phyloP scores from a whole-genome alignment of 345 rosid genomes.

The Populus davidiana region DNA sequence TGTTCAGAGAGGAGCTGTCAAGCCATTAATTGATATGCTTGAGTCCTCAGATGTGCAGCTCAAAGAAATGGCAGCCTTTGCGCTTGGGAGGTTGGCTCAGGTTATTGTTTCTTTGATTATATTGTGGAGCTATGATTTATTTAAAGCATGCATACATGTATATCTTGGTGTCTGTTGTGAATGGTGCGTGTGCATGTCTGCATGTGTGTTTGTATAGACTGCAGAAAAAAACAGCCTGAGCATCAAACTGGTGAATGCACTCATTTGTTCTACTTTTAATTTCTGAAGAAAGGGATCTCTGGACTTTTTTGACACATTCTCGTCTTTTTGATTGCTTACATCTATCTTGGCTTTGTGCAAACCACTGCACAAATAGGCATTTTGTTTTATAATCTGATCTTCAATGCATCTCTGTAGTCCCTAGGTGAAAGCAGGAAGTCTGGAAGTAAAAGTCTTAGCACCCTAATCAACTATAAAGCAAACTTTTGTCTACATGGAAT shows the following conservation, averaged over 20 bases:
- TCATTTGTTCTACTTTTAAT: background rate
- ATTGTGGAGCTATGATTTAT: background rate
- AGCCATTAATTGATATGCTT: conserved; percentile 72
- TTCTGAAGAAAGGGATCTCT: background rate
- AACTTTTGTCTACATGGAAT: background rate
- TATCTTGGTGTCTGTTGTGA: background rate
- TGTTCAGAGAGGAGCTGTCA: conserved; percentile 71
- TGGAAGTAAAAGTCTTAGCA: background rate
- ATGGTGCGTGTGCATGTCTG: background rate
- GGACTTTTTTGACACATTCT: background rate
- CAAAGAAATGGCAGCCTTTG: conserved; percentile 77
- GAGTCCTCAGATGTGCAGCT: conserved; percentile 56
- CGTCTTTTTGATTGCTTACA: background rate
- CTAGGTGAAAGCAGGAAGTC: background rate
- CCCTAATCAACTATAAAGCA: background rate
- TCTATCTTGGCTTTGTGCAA: background rate
- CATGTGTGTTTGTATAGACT: background rate
- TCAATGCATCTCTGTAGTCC: background rate
- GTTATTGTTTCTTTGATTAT: conserved; percentile 27
- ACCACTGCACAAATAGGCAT: background rate
- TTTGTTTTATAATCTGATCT: background rate
- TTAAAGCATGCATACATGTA: background rate
- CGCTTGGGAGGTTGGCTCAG: conserved; percentile 84
- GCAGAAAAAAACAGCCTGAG: background rate
- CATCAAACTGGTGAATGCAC: background rate